These are phyloP conservation scores for Corchorus capsularis DNA, from an alignment of 345 rosid genomes.

Conservation along the genomic window DNA sequence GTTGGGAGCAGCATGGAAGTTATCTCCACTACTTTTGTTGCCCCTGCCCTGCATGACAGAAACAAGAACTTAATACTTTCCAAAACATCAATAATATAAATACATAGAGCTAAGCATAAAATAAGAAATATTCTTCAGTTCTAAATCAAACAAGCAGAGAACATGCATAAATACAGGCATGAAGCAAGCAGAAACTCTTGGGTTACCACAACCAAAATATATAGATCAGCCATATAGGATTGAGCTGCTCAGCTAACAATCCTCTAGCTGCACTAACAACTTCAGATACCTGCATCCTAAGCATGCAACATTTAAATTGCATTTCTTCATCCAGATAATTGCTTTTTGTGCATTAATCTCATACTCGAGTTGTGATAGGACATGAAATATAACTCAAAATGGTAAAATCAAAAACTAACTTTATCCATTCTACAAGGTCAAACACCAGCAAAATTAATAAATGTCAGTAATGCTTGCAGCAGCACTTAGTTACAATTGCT, in stretches of 20 bases:
- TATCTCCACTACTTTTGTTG: constrained; percentile 97
- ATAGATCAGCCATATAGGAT: neutral
- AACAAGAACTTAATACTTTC: constrained; percentile 7
- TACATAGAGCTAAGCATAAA: neutral
- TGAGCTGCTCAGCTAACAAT: neutral
- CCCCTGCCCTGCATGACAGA: constrained; percentile 77
- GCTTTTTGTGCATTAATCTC: neutral
- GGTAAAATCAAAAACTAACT: constrained; percentile 2
- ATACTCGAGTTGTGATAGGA: neutral
- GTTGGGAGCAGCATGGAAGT: constrained; percentile 98
- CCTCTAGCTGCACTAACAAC: neutral
- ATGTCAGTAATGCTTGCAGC: constrained; percentile 7
- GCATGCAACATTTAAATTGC: neutral
- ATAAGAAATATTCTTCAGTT: constrained; percentile 10
- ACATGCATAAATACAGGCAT: neutral
- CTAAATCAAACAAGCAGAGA: neutral
- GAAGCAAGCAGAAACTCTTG: neutral
- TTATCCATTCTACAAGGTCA: neutral
- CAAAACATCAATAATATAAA: neutral
- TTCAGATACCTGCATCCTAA: constrained; percentile 3
- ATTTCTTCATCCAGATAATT: neutral
- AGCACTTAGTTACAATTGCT: neutral
- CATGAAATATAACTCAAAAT: constrained; percentile 5
- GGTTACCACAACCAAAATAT: neutral
- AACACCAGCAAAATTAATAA: neutral